Base-by-base conservation (phyloP, 2,329 filamentous ascomycete species). In the Pochonia chlamydosporia region DNA sequence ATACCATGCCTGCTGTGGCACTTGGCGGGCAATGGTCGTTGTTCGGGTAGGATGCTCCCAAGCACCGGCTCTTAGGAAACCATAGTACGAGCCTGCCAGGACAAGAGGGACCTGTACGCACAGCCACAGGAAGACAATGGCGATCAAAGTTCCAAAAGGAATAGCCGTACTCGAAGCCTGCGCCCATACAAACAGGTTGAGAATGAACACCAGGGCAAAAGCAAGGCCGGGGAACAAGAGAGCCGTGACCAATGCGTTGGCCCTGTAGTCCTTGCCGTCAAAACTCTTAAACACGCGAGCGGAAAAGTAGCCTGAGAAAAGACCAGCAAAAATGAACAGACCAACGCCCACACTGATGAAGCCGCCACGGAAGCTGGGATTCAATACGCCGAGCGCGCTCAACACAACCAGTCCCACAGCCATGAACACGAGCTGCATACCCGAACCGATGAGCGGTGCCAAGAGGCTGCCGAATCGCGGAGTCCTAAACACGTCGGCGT, bases 151-250 rank as follows among this genome's bases (percentile, higher is more conserved):
- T 28, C 84, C 79, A 56, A 95, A 91, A 0, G 89, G 89, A 28
- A 95, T 84, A 1, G 89, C 89, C 1, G 89, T 95, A 63, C 86
- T 91, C 10, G 87, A 93, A 1, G 89, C 87, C 66, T 95, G 88
- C 1, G 88, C 84, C 89, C 89, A 95, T 49, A 93, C 87, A 61
- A 95, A 95, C 9, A 95, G 74, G 63, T 95, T 95, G 49, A 95
- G 75, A 43, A 92, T 76, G 66, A 95, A 89, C 30, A 91, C 70
- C 25, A 87, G 74, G 8, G 76, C 72, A 60, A 95, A 95, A 1
- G 87, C 69, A 5, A 93, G 74, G 1, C 89, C 89, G 0, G 89
- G 89, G 61, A 95, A 87, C 3, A 95, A 74, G 9, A 84, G 71
- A 0, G 87, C 87, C 3, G 89, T 95, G 60, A 87, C 74, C 24